phyloP scores from a whole-genome alignment of 2,329 filamentous ascomycete genomes.

The Myriosclerotinia duriaeana region DNA sequence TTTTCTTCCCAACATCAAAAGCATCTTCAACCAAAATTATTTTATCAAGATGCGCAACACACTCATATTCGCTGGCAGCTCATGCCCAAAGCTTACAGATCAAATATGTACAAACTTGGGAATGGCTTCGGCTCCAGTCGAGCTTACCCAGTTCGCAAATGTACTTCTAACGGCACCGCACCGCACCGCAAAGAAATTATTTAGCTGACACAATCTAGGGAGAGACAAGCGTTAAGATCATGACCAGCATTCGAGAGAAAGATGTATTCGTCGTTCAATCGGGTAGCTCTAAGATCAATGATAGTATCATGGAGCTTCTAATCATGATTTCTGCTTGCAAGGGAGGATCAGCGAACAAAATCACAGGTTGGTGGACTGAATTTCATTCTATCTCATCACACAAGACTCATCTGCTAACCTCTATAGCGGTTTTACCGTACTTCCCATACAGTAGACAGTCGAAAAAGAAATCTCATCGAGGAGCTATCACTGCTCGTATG shows the following conservation, averaged over 20 bases:
- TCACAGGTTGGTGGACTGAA: constrained; percentile 69
- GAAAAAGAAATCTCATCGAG: constrained; percentile 97
- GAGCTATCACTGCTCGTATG: constrained; percentile 96
- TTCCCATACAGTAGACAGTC: constrained; percentile 99
- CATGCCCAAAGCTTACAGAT: constrained; percentile 61
- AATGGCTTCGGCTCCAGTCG: constrained; percentile 62
- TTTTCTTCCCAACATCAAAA: constrained; percentile 22
- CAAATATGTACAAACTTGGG: constrained; percentile 69
- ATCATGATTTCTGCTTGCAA: constrained; percentile 99
- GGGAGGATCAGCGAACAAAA: constrained; percentile 92
- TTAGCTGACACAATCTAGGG: constrained; percentile 49
- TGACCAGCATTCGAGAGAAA: constrained; percentile 85
- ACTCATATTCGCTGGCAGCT: constrained; percentile 66
- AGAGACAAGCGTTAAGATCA: constrained; percentile 67
- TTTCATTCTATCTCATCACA: neutral
- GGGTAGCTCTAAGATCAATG: constrained; percentile 92
- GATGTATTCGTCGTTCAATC: constrained; percentile 99
- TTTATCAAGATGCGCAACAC: constrained; percentile 57
- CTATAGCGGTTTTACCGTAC: constrained; percentile 79
- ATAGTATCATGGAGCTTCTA: constrained; percentile 97
- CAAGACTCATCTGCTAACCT: constrained; percentile 28
- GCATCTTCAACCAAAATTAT: neutral
- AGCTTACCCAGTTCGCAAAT: constrained; percentile 70
- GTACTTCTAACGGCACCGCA: constrained; percentile 44
- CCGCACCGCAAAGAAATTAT: constrained; percentile 25